phyloP scores from a whole-genome alignment of 768 basidiomycete genomes.

The Roridomyces roridus region DNA sequence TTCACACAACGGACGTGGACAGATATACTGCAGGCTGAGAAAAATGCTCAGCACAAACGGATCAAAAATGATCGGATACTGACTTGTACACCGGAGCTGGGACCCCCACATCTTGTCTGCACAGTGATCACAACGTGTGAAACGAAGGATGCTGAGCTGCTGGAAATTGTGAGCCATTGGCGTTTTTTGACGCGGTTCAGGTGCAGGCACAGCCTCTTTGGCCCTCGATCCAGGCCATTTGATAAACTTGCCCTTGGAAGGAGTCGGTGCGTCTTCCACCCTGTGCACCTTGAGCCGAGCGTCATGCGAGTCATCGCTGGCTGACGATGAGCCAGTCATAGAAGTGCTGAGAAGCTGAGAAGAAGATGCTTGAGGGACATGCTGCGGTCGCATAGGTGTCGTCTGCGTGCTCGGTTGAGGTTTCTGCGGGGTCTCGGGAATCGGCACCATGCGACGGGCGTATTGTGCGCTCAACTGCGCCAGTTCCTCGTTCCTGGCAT shows the following conservation, averaged over 20 bases:
- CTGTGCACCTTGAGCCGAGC: conserved; percentile 45
- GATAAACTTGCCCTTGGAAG: conserved; percentile 64
- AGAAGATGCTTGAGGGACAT: conserved; percentile 31
- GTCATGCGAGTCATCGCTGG: conserved; percentile 56
- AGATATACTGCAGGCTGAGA: conserved; percentile 78
- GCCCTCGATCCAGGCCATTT: conserved; percentile 72
- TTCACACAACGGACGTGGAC: conserved; percentile 88
- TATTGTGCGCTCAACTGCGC: conserved; percentile 88
- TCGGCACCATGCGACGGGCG: conserved; percentile 73
- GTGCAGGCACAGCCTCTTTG: conserved; percentile 45
- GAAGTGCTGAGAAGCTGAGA: conserved; percentile 45
- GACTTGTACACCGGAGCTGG: conserved; percentile 89
- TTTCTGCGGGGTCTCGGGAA: conserved; percentile 42
- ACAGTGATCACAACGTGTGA: conserved; percentile 94
- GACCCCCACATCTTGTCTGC: conserved; percentile 99
- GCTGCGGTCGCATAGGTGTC: conserved; percentile 28
- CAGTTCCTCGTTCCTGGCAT: conserved; percentile 91
- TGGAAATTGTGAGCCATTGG: conserved; percentile 84
- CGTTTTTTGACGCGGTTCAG: conserved; percentile 45
- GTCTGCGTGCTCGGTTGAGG: conserved; percentile 30
- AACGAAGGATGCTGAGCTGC: conserved; percentile 84
- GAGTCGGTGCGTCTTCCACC: conserved; percentile 55
- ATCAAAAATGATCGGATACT: conserved; percentile 36
- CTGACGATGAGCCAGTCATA: conserved; percentile 51
- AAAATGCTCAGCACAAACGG: conserved; percentile 1